A percentile compares a stretch with the other conserved stretches of the same genome.
phyloP scores from a whole-genome alignment of 768 basidiomycete species.

The Lentinula sp. region DNA sequence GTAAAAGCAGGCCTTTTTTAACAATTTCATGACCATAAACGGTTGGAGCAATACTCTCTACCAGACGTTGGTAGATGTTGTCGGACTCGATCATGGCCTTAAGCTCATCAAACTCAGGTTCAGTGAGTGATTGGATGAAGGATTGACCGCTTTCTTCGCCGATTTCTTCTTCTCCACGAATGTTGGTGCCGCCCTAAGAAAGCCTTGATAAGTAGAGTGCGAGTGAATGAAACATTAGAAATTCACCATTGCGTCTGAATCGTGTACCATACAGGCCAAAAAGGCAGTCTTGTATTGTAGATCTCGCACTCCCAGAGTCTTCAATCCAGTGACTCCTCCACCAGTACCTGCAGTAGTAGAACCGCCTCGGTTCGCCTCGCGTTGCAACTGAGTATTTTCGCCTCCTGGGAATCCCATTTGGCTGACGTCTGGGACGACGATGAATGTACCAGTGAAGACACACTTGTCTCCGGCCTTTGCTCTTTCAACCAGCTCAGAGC shows the following conservation, averaged over 20 bases:
- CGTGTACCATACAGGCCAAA: conserved; percentile 95
- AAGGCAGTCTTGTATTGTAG: conserved; percentile 99
- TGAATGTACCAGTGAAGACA: conserved; percentile 96
- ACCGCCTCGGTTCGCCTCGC: conserved; percentile 70
- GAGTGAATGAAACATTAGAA: not conserved
- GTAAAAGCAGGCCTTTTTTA: conserved; percentile 93
- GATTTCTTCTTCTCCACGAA: conserved; percentile 83
- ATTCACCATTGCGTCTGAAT: conserved; percentile 82
- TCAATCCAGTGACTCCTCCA: conserved; percentile 88
- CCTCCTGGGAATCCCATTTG: conserved; percentile 94
- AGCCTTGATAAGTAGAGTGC: not conserved
- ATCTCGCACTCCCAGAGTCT: conserved; percentile 91
- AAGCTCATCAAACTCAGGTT: conserved; percentile 93
- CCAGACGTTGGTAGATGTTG: conserved; percentile 90
- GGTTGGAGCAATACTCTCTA: conserved; percentile 93
- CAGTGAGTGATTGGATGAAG: conserved; percentile 84
- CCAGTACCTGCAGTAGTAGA: conserved; percentile 57
- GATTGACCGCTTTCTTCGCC: conserved; percentile 75
- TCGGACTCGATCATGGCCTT: conserved; percentile 91
- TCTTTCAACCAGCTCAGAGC: conserved; percentile 94
- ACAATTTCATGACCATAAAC: conserved; percentile 99
- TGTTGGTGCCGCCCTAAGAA: conserved; percentile 71
- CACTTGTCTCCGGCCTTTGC: conserved; percentile 99
- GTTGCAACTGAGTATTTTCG: conserved; percentile 83
- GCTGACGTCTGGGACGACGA: conserved; percentile 97